A percentile compares a stretch with the other conserved stretches of the same genome.
phyloP scores from a whole-genome alignment of 305 asterid genomes.

The Fraxinus sp. region DNA sequence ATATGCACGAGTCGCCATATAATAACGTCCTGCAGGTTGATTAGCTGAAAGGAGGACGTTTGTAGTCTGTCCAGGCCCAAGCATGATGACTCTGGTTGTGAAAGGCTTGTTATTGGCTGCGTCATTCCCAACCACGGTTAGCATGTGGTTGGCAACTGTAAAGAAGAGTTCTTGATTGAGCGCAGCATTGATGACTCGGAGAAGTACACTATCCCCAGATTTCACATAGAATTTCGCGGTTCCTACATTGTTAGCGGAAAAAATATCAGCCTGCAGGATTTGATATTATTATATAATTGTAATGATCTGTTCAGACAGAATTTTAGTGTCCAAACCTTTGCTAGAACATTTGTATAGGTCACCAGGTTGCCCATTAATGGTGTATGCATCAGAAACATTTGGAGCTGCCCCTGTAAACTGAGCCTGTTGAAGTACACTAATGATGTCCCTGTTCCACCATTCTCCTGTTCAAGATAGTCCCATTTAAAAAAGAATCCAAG shows the following conservation, averaged over 20 bases:
- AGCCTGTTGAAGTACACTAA: constrained; percentile 50
- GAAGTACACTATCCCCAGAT: constrained; percentile 55
- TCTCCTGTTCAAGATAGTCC: constrained; percentile 48
- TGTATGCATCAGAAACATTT: constrained; percentile 70
- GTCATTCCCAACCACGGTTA: constrained; percentile 72
- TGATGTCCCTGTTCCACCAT: constrained; percentile 82
- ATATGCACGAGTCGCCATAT: constrained; percentile 68
- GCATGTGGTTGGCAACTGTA: constrained; percentile 62
- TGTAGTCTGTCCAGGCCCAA: constrained; percentile 84
- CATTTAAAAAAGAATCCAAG: neutral
- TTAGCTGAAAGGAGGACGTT: constrained; percentile 67
- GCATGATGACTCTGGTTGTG: constrained; percentile 58
- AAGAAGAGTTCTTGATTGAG: constrained; percentile 82
- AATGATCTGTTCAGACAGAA: neutral
- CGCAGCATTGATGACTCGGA: constrained; percentile 84
- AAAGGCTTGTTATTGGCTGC: constrained; percentile 66
- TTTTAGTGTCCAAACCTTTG: constrained; percentile 39
- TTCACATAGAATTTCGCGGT: constrained; percentile 51
- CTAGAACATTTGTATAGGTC: constrained; percentile 70
- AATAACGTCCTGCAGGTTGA: constrained; percentile 56
- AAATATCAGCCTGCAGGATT: neutral
- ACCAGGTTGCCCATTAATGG: constrained; percentile 91
- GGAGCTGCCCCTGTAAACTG: constrained; percentile 72
- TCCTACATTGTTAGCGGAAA: constrained; percentile 30
- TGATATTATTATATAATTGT: neutral